phyloP scores from a whole-genome alignment of 2,329 filamentous ascomycete species.

The Pyricularia sp. region DNA sequence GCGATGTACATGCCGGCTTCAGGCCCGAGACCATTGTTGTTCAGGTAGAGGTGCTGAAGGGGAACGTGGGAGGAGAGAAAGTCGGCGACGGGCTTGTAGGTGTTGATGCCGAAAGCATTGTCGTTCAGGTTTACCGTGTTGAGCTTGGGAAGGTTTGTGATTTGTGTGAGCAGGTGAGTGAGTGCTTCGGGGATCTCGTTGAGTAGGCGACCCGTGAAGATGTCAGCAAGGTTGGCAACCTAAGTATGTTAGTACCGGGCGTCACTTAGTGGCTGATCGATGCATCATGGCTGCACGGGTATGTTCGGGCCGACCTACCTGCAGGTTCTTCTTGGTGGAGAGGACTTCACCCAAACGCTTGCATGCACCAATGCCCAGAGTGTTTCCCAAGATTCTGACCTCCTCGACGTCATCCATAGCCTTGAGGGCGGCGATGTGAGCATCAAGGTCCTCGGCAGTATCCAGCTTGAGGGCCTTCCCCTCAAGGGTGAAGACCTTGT shows the following conservation, averaged over 20 bases:
- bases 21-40: constrained; percentile 96
- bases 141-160: constrained; percentile 77
- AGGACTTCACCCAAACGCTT: constrained; percentile 77
- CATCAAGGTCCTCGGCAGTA: constrained; percentile 75
- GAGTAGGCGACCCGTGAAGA: constrained; percentile 91
- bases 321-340: constrained; percentile 71
- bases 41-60: constrained; percentile 87
- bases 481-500: constrained; percentile 78
- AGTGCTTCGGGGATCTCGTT: constrained; percentile 90
- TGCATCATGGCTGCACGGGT: constrained; percentile 4
- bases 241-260: constrained; percentile 17
- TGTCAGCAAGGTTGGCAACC: constrained; percentile 87
- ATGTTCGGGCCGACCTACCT: constrained; percentile 37
- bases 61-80: constrained; percentile 85
- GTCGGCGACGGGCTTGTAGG: constrained; percentile 81
- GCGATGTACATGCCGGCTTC: constrained; percentile 84
- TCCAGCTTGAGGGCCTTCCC: constrained; percentile 89
- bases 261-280: not conserved
- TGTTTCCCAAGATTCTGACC: constrained; percentile 82
- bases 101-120: constrained; percentile 96
- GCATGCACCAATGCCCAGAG: constrained; percentile 80
- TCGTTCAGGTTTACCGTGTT: constrained; percentile 93
- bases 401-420: constrained; percentile 71
- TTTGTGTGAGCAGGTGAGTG: constrained; percentile 72
- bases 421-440: constrained; percentile 68